phyloP scores from a whole-genome alignment of 2,329 filamentous ascomycete species.

The Neurospora crassa region DNA sequence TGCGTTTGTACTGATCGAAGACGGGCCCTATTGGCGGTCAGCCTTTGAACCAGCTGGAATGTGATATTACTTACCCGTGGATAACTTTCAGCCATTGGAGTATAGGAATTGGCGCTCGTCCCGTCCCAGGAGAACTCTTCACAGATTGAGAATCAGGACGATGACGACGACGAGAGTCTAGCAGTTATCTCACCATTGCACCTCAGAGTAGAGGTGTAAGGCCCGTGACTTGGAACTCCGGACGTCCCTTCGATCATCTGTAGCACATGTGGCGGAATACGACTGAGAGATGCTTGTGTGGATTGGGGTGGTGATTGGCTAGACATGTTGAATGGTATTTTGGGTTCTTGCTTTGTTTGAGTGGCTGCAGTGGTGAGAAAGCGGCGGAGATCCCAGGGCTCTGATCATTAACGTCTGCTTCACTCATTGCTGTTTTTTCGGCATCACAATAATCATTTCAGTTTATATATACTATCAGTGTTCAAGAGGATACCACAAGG shows the following conservation, averaged over 20 bases:
- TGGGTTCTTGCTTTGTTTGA: neutral
- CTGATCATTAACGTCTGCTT: neutral
- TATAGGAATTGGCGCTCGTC: neutral
- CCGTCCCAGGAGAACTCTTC: neutral
- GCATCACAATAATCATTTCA: accelerated
- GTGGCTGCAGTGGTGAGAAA: neutral
- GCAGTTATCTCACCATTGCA: neutral
- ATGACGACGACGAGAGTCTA: neutral
- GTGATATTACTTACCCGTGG: neutral
- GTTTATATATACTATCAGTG: neutral
- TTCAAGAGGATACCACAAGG: neutral
- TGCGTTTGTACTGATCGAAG: neutral
- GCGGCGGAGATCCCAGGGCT: neutral
- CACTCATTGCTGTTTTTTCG: accelerated
- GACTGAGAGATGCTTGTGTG: neutral
- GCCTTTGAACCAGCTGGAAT: neutral
- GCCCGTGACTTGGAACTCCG: neutral
- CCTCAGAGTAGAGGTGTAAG: neutral
- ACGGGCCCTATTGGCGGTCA: neutral
- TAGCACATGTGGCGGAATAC: neutral
- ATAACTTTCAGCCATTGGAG: neutral
- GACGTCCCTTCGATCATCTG: neutral
- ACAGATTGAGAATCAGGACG: neutral
- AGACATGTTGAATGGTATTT: neutral
- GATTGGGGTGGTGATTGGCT: neutral